A percentile compares a stretch with the other conserved stretches of the same genome.
phyloP scores from a whole-genome alignment of 1,284 basidiomycete species.

The Puccinia novopanici region DNA sequence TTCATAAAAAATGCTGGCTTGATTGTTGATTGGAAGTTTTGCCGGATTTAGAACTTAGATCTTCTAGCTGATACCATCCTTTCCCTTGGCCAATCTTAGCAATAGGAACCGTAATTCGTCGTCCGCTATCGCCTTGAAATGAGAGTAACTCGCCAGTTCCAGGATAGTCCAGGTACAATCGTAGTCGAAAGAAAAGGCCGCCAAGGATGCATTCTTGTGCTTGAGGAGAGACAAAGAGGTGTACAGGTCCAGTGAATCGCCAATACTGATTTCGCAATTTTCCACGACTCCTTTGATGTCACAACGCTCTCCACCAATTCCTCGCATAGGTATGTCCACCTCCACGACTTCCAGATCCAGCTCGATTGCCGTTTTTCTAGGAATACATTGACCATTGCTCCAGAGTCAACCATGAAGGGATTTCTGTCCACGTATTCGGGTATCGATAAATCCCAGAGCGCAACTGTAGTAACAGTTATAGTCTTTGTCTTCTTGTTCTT shows the following conservation, averaged over 20 bases:
- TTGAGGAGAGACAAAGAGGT: background rate
- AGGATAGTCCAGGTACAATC: background rate
- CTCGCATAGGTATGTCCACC: background rate
- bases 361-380: background rate
- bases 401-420: background rate
- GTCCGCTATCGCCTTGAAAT: too few relatives aligned
- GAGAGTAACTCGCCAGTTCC: too few relatives aligned
- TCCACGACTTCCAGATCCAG: background rate
- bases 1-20: too few relatives aligned
- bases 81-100: too few relatives aligned
- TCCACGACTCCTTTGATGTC: background rate
- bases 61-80: too few relatives aligned
- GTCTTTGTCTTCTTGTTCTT: background rate
- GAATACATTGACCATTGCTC: constrained; percentile 4
- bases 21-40: too few relatives aligned
- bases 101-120: too few relatives aligned
- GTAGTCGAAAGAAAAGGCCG: background rate
- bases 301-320: too few relatives aligned
- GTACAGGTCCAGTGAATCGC: background rate
- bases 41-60: too few relatives aligned
- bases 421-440: background rate
- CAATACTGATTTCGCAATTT: background rate
- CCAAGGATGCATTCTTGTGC: background rate
- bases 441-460: too few relatives aligned
- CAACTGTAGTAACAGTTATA: constrained; percentile 2